These are phyloP conservation scores for Yamadazyma sp. DNA, from an alignment of 1,139 yeast species.

Conservation along the genomic window DNA sequence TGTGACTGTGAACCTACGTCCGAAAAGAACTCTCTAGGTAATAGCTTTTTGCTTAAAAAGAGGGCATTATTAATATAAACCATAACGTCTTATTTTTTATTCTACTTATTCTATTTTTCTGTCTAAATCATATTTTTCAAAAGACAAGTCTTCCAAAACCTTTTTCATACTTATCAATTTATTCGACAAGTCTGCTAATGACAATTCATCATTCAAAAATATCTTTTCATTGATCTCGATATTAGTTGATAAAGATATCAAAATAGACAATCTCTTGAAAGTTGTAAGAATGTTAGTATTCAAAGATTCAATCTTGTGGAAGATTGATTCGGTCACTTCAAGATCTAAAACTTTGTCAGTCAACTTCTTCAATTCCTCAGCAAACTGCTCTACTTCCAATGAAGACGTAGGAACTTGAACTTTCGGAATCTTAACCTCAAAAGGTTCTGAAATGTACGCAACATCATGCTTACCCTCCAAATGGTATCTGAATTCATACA, in stretches of 20 bases:
- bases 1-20: no score
- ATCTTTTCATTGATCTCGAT: conserved; percentile 40
- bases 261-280: conserved; percentile 32
- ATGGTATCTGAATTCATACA: conserved; percentile 78
- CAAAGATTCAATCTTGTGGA: conserved; percentile 23
- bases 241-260: conserved; percentile 39
- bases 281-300: conserved; percentile 31
- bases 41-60: no score
- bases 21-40: no score
- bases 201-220: conserved; percentile 37
- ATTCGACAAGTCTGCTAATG: conserved; percentile 33
- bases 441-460: conserved; percentile 65
- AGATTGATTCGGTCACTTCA: conserved; percentile 29
- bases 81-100: conserved; percentile 2
- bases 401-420: conserved; percentile 36
- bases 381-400: conserved; percentile 24
- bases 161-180: conserved; percentile 44
- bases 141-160: conserved; percentile 45
- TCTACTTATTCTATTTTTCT: conserved; percentile 4
- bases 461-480: conserved; percentile 71
- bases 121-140: conserved; percentile 13
- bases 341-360: conserved; percentile 33
- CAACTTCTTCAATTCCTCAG: conserved; percentile 32
- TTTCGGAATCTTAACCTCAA: conserved; percentile 53
- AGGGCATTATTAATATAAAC: no score